Evolutionary conservation across 2,329 filamentous ascomycete species (phyloP), one percentile per base, ranked within the genome.

Genomic region (Grosmannia penicillata): DNA sequence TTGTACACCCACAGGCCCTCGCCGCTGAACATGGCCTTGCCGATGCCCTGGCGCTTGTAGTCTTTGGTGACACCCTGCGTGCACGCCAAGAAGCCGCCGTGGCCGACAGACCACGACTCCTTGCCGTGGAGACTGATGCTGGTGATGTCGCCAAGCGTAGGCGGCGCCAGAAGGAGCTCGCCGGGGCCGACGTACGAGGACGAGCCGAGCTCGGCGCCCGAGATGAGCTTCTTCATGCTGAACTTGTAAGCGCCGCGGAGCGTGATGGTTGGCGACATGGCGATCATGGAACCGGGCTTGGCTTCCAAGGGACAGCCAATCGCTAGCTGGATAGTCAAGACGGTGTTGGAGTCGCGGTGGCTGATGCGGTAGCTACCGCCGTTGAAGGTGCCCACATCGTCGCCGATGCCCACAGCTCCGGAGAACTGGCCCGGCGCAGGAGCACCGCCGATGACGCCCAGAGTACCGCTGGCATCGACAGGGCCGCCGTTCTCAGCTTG

Each of bases 361-460:
- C 83, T 91, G 53, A 96, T 86, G 31, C 91, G 72, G 56, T 89
- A 98, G 53, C 82, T 89, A 11, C 91, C 91, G 14, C 91, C 91
- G 54, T 96, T 96, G 65, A 96, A 98, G 0, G 82, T 91, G n/a
- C 91, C 91, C 2, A 93, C 75, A 49, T 94, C 87, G 56, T 96
- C 91, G 23, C 75, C 65, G 1, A 71, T 69, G 1, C 78, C 63
- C 24, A 60, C 59, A 0, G 71, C 75, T 23, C 82, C 82, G 6
- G 66, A 56, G 46, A 89, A 86, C 41, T 80, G 70, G 24, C 60
- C 57, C 14, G 61, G 57, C 7, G 58, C 52, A 10, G 61, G 65
- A 4, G 60, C 63, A 7, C 58, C 57, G 18, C 52, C 45, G 17
- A 57, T 51, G 33, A 34, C 15, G 33, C 34, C 38, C 13, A 33